A percentile compares a stretch with the other conserved stretches of the same genome.
phyloP scores from a whole-genome alignment of 495 filamentous ascomycete species.

The Podospora pseudoanserina region DNA sequence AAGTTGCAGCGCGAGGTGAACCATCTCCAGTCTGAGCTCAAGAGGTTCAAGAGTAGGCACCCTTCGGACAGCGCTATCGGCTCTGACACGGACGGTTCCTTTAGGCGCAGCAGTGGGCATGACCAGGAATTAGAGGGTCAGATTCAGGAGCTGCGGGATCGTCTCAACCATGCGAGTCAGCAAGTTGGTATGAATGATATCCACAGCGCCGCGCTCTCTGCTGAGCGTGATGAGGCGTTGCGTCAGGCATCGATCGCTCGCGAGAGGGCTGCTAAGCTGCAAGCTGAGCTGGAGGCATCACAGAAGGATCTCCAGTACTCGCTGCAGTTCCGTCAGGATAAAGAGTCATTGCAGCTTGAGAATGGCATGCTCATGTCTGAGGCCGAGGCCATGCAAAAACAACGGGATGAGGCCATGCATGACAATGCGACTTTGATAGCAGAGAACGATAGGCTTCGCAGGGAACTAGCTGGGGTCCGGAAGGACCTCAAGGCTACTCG shows the following conservation, averaged over 20 bases:
- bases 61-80: constrained; percentile 43
- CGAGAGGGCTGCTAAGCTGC: constrained; percentile 42
- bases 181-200: constrained; percentile 45
- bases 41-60: constrained; percentile 37
- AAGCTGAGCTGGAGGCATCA: constrained; percentile 39
- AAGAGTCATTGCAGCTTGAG: constrained; percentile 34
- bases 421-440: constrained; percentile 28
- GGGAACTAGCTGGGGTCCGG: constrained; percentile 34
- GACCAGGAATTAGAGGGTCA: constrained; percentile 42
- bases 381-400: constrained; percentile 32
- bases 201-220: constrained; percentile 42
- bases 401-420: constrained; percentile 25
- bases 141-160: constrained; percentile 38
- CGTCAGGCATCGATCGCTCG: constrained; percentile 41
- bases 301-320: constrained; percentile 36
- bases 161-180: constrained; percentile 45
- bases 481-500: constrained; percentile 35
- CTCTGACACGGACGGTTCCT: constrained; percentile 43
- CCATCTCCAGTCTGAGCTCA: constrained; percentile 41
- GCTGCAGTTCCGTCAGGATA: constrained; percentile 32
- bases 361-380: constrained; percentile 34
- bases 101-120: constrained; percentile 33
- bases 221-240: constrained; percentile 47
- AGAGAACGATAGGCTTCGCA: constrained; percentile 38
- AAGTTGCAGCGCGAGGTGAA: constrained; percentile 46